Evolutionary conservation across 768 basidiomycete genomes (phyloP).

Genomic region (Trametes villosa): DNA sequence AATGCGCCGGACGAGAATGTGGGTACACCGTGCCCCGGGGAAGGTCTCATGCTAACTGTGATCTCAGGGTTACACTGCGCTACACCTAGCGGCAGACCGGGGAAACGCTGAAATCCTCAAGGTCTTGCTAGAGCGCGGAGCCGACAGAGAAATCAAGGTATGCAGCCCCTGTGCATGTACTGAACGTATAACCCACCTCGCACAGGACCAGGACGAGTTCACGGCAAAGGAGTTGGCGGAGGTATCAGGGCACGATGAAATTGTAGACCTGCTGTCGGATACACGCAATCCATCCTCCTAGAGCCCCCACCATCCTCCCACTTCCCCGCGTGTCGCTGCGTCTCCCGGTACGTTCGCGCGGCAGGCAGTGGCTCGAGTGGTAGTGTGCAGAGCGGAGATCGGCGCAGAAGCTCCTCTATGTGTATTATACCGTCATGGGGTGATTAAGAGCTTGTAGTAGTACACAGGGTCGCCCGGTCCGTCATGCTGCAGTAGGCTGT

Average conservation of each 20-base stretch:
- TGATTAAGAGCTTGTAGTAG: slow-evolving; percentile 1
- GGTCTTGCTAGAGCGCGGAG: slow-evolving; percentile 65
- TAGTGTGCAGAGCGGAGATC: background rate
- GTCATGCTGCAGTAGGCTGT: slow-evolving; percentile 5
- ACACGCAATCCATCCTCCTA: slow-evolving; percentile 13
- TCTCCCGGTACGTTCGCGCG: background rate
- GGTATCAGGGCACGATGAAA: slow-evolving; percentile 58
- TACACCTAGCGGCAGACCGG: slow-evolving; percentile 87
- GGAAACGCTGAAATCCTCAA: slow-evolving; percentile 64
- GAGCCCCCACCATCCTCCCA: background rate
- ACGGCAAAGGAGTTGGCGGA: slow-evolving; percentile 63
- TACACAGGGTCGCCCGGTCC: background rate
- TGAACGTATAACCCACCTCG: background rate
- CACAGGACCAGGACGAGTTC: slow-evolving; percentile 69
- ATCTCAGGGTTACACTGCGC: slow-evolving; percentile 80
- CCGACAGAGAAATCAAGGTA: slow-evolving; percentile 68
- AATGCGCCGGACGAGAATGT: slow-evolving; percentile 77
- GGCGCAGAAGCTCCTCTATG: background rate
- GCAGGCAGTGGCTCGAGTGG: background rate
- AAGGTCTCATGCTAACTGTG: background rate
- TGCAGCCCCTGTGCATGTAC: background rate
- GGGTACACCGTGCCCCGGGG: slow-evolving; percentile 29
- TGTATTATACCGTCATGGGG: background rate
- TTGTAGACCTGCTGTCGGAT: slow-evolving; percentile 44
- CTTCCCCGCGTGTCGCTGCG: too few species aligned